Evolutionary conservation across 768 basidiomycete genomes (phyloP), one percentile per base, ranked within the genome.

Genomic region (Dioszegia hungarica): DNA sequence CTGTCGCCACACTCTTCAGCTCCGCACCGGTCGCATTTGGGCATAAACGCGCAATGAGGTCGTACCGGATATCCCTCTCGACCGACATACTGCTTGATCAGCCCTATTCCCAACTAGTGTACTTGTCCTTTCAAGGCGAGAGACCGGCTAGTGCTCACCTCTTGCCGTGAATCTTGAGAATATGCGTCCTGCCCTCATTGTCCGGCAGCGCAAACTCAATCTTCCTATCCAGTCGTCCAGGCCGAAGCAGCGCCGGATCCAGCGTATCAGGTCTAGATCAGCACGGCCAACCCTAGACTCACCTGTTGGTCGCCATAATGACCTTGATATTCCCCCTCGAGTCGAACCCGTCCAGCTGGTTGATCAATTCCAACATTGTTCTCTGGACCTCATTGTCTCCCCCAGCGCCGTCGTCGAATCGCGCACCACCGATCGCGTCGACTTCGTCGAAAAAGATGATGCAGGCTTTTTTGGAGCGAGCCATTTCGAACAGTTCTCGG

Each of bases 391-490:
- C 95, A 70, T 99, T 98, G 65, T 99, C 95, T 29, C 95, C 95
- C 33, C 95, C 95, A 29, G 93, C 95, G 53, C 95, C 95, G 72
- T 99, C 95, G 69, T 98, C 95, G 70, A 94, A 95, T 46, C 95
- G 84, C 17, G 95, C 95, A 53, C 95, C 95, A 75, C 95, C 95
- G 59, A 98, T 90, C 43, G 95, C 95, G 67, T 98, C 95, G 14
- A 99, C 85, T 80, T 98, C 95, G 67, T 99, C 95, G 64, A 99
- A 98, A 79, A 99, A 99, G 72, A 99, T 97, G 73, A 99, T 98
- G 72, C 95, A 98, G 1, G 95, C 95, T 78, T 98, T 98, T 81
- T 98, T 98, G 63, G 86, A 86, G 61, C 95, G 83, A 28, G 95
- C 95, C 94, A 98, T 97, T 78, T 98, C 95, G 77, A 99, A 99